Evolutionary conservation across 306 rosid genomes (phyloP), one percentile per base, ranked within the genome.

Genomic region (Trifolium dubium): DNA sequence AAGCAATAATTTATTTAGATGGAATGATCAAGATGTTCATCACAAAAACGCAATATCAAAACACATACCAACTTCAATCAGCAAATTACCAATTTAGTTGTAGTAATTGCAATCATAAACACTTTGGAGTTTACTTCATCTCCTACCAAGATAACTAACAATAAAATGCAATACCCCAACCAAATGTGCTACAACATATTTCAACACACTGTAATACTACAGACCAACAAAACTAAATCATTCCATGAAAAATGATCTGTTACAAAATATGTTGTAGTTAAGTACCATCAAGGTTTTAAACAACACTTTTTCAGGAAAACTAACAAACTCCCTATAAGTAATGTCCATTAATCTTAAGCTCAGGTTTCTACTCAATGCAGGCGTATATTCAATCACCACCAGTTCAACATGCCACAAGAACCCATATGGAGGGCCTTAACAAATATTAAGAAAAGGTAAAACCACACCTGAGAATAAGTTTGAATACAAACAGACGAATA

Each of bases 141-240:
- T 41, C 18, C 5, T 19, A 3, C 71, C 19, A 35, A 66, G 7
- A 43, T 3, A 32, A 44, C 61, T n/a, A 31, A 34, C 31, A 69
- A 34, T 30, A 32, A 10, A 69, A 53, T 12, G 15, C 35, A 54
- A 71, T 11, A 55, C 13, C 32, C 32, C 15, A 2, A 28, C 64
- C 41, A 70, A 31, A 70, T 12, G 15, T 67, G 76, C 66, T 39
- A 39, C 28, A 71, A 39, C 10, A 39, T 53, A 54, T 34, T 70
- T 53, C 37, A 55, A 55, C 11, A 28, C 62, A 55, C 3, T 23
- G 18, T 3, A 60, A 60, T 60, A 13, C 41, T 12, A 30, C 64
- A 30, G 19, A 30, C 10, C 18, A 60, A 14, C 10, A 60, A 11
- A 59, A 59, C 19, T 30, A 29, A 60, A 30, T 60, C 39, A 34